Evolutionary conservation across 768 basidiomycete genomes (phyloP).

Genomic region (Zangia roseola): DNA sequence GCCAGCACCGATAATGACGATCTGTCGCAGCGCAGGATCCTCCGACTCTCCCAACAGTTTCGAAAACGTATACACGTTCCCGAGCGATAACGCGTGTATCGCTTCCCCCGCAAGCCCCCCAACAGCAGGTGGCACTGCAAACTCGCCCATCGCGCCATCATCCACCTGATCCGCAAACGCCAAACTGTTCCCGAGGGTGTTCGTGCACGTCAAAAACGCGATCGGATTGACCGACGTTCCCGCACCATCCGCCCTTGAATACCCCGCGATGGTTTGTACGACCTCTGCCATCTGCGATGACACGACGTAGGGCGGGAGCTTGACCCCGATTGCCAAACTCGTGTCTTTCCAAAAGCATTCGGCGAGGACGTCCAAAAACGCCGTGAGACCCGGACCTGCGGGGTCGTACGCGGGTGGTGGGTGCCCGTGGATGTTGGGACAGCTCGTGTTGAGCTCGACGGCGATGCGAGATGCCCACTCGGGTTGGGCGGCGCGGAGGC

Average conservation of each 20-base stretch:
- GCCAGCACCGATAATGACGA: slow-evolving; percentile 77
- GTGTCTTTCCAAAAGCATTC: slow-evolving; percentile 47
- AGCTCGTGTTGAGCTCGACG: slow-evolving; percentile 82
- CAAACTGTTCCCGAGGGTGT: slow-evolving; percentile 73
- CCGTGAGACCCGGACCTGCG: slow-evolving; percentile 37
- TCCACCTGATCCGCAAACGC: slow-evolving; percentile 56
- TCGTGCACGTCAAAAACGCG: slow-evolving; percentile 77
- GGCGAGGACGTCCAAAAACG: slow-evolving; percentile 56
- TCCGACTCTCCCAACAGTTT: slow-evolving; percentile 44
- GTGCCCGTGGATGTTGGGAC: slow-evolving; percentile 68
- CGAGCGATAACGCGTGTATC: slow-evolving; percentile 73
- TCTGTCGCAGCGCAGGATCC: slow-evolving; percentile 41
- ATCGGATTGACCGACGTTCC: slow-evolving; percentile 44
- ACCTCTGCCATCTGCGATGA: slow-evolving; percentile 58
- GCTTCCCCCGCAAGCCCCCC: slow-evolving; percentile 79
- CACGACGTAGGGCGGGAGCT: slow-evolving; percentile 75
- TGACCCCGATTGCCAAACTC: slow-evolving; percentile 68
- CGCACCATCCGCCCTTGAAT: slow-evolving; percentile 26
- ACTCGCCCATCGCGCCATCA: slow-evolving; percentile 26
- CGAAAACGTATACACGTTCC: slow-evolving; percentile 69
- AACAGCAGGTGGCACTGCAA: slow-evolving; percentile 61
- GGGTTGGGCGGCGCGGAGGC: slow-evolving; percentile 42
- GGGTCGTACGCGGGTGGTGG: slow-evolving; percentile 70
- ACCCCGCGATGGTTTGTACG: slow-evolving; percentile 44
- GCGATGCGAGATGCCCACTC: slow-evolving; percentile 48